Evolutionary conservation across 139 green algal species (phyloP).

Genomic region (Closterium sp.): DNA sequence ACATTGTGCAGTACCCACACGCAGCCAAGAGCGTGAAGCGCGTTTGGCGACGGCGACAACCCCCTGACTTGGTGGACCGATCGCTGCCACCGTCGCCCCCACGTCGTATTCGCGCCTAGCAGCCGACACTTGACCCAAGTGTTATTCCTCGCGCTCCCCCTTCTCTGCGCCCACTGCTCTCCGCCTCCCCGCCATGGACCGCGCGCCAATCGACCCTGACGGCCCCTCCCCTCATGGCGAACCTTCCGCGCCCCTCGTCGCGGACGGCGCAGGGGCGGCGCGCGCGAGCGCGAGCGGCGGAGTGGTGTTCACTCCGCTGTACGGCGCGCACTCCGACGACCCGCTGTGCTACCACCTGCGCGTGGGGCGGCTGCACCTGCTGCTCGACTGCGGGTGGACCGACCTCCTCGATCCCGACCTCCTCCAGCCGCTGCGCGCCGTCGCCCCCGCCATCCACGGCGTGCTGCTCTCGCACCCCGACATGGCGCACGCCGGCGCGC

Average conservation of each 20-base stretch:
- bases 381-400: conserved; percentile 92
- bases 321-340: conserved; percentile 27
- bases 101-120: neutral
- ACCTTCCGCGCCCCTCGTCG: neutral
- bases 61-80: neutral
- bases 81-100: neutral
- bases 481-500: conserved; percentile 73
- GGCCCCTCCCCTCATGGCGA: neutral
- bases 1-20: too few species aligned
- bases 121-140: too few species aligned
- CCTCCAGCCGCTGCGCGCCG: conserved; percentile 66
- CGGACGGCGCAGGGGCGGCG: neutral
- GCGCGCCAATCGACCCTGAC: neutral
- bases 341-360: conserved; percentile 77
- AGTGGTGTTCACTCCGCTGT: conserved; percentile 40
- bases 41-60: neutral
- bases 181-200: neutral
- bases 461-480: conserved; percentile 86
- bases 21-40: too few species aligned
- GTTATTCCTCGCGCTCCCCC: neutral
- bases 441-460: conserved; percentile 51
- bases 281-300: neutral
- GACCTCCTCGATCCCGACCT: conserved; percentile 62
- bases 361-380: conserved; percentile 65
- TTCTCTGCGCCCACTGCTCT: neutral